phyloP scores from a whole-genome alignment of 2,329 filamentous ascomycete genomes.

The Epichloe sibirici region DNA sequence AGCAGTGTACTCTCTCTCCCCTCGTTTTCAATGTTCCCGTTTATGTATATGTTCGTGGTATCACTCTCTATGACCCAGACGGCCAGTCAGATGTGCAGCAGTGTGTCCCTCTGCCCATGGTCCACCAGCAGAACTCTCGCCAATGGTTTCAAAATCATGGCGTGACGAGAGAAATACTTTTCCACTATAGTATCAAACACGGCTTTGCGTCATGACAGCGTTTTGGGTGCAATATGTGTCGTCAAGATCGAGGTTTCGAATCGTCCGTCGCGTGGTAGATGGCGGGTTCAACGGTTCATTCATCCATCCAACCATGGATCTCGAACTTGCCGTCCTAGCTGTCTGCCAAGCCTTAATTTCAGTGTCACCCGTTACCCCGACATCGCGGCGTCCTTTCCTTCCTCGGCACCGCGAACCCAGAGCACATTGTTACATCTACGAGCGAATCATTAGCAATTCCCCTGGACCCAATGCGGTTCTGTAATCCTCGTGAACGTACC shows the following conservation, averaged over 20 bases:
- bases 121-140: neutral
- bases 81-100: neutral
- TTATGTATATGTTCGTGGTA: neutral
- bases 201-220: neutral
- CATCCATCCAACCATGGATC: neutral
- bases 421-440: conserved; percentile 90
- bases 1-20: neutral
- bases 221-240: neutral
- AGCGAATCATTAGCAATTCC: conserved; percentile 2
- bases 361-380: conserved; percentile 1
- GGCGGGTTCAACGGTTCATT: neutral
- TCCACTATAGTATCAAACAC: neutral
- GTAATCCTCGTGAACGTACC: conserved; percentile 38
- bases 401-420: conserved; percentile 53
- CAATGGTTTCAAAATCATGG: neutral
- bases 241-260: neutral
- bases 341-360: neutral
- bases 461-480: neutral
- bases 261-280: neutral
- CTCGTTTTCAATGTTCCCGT: neutral
- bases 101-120: neutral
- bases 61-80: neutral
- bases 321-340: neutral
- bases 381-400: conserved; percentile 6
- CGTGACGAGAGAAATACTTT: neutral